Evolutionary conservation across 352 stramenopile genomes (phyloP), one percentile per base, ranked within the genome.

Genomic region (Pythium aphanidermatum): DNA sequence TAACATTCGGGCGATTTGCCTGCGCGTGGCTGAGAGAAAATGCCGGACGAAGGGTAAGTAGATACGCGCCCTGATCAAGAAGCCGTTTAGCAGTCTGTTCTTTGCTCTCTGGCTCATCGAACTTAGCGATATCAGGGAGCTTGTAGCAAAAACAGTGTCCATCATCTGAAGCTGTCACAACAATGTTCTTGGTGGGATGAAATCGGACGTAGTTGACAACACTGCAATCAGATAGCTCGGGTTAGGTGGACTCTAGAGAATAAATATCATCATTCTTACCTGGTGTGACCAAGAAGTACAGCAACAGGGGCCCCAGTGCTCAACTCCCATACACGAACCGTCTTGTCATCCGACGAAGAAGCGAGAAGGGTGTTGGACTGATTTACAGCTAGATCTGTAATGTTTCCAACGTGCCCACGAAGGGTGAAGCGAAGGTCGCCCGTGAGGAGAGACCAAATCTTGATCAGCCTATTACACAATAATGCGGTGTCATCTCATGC

Each of bases 401-500:
- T 94, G 51, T 94, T 94, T 7, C 82, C 83, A 3, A 93, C 79
- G 40, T 95, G 84, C 5, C 80, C 84, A 35, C 83, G 82, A 6
- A 94, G 58, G 13, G 84, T 92, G 42, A 91, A 90, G 5, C 81
- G 41, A 1, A 95, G 59, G 34, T 93, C 73, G 6, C 84, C 84
- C 5, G 84, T 94, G 20, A 62, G 68, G 24, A 97, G 59, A 41
- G 85, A 96, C 86, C 96, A 99, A 25, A 99, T 82, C 63, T 98
- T 98, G 24, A 98, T 89, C 12, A 99, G 67, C 39, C 90, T 95
- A 50, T 14, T 48, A 43, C 13, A 35, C n/a, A 11, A 39, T 16
- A 8, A n/a, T n/a, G n/a, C n/a, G n/a, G n/a, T n/a, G n/a, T n/a
- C n/a, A n/a, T n/a, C n/a, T n/a, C n/a, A n/a, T n/a, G n/a, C n/a